Evolutionary conservation across 2,329 filamentous ascomycete genomes (phyloP).

Genomic region (Didymella keratinophila): DNA sequence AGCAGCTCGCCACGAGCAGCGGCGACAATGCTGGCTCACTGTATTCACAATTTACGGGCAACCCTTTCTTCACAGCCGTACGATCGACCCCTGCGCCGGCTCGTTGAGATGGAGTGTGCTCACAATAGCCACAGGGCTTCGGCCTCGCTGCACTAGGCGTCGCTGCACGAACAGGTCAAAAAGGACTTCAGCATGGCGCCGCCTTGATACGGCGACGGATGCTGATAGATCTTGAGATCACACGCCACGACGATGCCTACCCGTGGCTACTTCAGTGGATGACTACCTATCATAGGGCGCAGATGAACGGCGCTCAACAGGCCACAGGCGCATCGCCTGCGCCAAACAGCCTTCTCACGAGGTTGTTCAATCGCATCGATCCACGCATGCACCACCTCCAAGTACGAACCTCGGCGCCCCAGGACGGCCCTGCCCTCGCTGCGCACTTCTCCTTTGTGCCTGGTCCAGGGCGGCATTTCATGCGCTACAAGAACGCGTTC

Average conservation of each 20-base stretch:
- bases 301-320: slow-evolving; percentile 59
- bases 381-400: slow-evolving; percentile 70
- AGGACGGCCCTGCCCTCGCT: slow-evolving; percentile 72
- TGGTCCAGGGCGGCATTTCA: slow-evolving; percentile 85
- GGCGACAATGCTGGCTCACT: slow-evolving; percentile 50
- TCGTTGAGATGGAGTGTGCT: slow-evolving; percentile 37
- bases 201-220: slow-evolving; percentile 81
- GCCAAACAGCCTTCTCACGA: slow-evolving; percentile 57
- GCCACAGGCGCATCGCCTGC: slow-evolving; percentile 21
- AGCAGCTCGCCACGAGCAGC: slow-evolving; percentile 43
- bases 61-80: slow-evolving; percentile 64
- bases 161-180: slow-evolving; percentile 79
- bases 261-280: slow-evolving; percentile 96
- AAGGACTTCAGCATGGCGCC: slow-evolving; percentile 75
- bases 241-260: slow-evolving; percentile 90
- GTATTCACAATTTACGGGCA: slow-evolving; percentile 56
- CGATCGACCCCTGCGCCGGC: slow-evolving; percentile 56
- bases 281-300: slow-evolving; percentile 74
- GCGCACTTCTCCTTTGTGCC: slow-evolving; percentile 90
- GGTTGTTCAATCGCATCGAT: slow-evolving; percentile 64
- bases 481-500: slow-evolving; percentile 86
- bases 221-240: slow-evolving; percentile 95
- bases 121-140: slow-evolving; percentile 67
- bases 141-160: slow-evolving; percentile 90
- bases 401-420: slow-evolving; percentile 69